Evolutionary conservation across 306 rosid species (phyloP), one percentile per base, ranked within the genome.

Genomic region (Biancaea sappan): DNA sequence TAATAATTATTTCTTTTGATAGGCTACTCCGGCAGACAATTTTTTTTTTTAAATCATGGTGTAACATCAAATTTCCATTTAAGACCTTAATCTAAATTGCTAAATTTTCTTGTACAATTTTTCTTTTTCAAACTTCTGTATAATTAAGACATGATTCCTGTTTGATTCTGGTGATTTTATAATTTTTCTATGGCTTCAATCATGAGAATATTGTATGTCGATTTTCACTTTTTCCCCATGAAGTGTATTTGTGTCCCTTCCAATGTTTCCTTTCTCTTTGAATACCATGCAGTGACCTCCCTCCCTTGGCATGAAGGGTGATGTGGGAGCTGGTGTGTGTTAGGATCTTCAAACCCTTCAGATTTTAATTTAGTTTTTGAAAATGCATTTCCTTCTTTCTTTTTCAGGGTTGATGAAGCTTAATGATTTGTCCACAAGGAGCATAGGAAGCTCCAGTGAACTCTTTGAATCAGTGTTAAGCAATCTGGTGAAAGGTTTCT

Each of bases 391-490:
- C 21, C 22, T 63, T 72, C 13, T 72, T 52, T 66, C 61, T 12
- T n/a, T 73, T 54, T 72, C 89, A 86, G 89, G 86, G 86, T 85
- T 84, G 28, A 88, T 88, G 93, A 88, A 78, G 84, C 83, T 75
- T 9, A 54, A 77, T 86, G 87, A 72, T 72, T 84, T 58, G 50
- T 71, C 14, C 69, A 51, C 69, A 78, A 79, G 98, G 94, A 85
- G 94, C 94, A 88, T 73, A 64, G 70, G 76, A 70, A 84, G 96
- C 96, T 88, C 97, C 97, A 63, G 71, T 9, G 79, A 88, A 43
- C 81, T 77, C 65, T 81, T 78, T 62, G 53, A 66, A 53, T 84
- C 80, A 48, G 25, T 87, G 67, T 75, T 75, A 69, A 83, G 79
- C 48, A 69, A 74, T 82, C 88, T 91, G 71, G 76, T 83, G 21